These are phyloP conservation scores for Apostasia ramifera DNA, from an alignment of 106 monocot genomes.

Conservation along the genomic window DNA sequence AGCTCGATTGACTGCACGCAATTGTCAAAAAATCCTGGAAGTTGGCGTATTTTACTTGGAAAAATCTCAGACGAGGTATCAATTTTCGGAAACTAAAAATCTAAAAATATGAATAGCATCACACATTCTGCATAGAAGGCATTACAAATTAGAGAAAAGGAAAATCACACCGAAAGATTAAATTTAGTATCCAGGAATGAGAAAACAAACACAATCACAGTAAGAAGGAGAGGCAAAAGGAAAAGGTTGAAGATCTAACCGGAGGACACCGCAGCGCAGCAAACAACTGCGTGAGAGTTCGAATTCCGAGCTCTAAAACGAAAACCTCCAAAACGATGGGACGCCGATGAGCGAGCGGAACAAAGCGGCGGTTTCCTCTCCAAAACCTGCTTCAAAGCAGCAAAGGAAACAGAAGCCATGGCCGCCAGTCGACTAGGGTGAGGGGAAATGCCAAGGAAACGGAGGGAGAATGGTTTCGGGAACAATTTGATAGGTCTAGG, in stretches of 20 bases:
- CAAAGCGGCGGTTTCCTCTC: background rate
- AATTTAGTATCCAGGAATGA: background rate
- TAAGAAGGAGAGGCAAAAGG: background rate
- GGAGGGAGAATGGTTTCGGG: background rate
- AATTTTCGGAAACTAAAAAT: background rate
- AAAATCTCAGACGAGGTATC: background rate
- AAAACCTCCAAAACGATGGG: background rate
- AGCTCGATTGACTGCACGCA: no score
- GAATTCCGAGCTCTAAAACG: background rate
- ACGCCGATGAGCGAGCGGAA: background rate
- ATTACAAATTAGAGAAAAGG: background rate
- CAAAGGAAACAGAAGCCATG: slow-evolving; percentile 6
- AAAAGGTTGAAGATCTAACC: background rate
- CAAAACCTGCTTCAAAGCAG: background rate
- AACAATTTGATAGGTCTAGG: background rate
- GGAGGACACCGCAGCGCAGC: background rate
- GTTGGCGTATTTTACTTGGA: no score
- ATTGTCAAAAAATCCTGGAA: no score
- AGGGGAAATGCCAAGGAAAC: background rate
- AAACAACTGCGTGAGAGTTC: slow-evolving; percentile 2
- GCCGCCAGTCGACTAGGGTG: background rate
- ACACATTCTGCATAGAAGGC: no score
- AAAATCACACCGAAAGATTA: background rate
- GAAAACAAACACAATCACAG: background rate
- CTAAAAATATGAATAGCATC: background rate